phyloP scores from a whole-genome alignment of 2,329 filamentous ascomycete genomes.

The Trichoderma brevicompactum region DNA sequence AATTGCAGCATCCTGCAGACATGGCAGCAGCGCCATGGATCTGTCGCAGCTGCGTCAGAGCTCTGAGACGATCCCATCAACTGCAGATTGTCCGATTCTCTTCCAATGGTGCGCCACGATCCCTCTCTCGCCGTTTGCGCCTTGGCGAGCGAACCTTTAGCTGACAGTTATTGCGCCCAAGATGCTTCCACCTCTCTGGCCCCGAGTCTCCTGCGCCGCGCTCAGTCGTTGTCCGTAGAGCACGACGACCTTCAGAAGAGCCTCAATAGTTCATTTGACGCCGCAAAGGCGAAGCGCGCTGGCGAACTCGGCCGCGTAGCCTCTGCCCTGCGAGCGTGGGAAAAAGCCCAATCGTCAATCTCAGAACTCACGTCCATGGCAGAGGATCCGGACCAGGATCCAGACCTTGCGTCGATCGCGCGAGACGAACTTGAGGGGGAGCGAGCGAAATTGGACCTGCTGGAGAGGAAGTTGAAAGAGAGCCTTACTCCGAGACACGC shows the following conservation, averaged over 20 bases:
- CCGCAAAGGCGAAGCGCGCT: slow-evolving; percentile 60
- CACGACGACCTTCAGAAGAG: slow-evolving; percentile 57
- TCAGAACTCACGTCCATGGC: slow-evolving; percentile 58
- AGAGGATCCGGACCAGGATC: slow-evolving; percentile 53
- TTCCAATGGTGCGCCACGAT: slow-evolving; percentile 39
- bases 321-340: slow-evolving; percentile 62
- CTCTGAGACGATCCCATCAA: slow-evolving; percentile 35
- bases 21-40: slow-evolving; percentile 45
- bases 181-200: slow-evolving; percentile 47
- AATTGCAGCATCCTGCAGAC: slow-evolving; percentile 23
- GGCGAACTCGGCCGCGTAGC: slow-evolving; percentile 65
- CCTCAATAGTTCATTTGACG: slow-evolving; percentile 60
- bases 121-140: neutral
- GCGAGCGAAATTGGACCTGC: slow-evolving; percentile 60
- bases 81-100: slow-evolving; percentile 40
- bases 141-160: neutral
- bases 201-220: slow-evolving; percentile 62
- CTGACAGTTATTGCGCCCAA: slow-evolving; percentile 3
- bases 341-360: slow-evolving; percentile 57
- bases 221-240: slow-evolving; percentile 61
- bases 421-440: slow-evolving; percentile 79
- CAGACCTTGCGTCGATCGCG: slow-evolving; percentile 77
- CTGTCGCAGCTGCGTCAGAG: slow-evolving; percentile 43
- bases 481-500: slow-evolving; percentile 86
- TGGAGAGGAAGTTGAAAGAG: slow-evolving; percentile 71